Conservation (phyloP, 306 rosid genomes). For the Phaseolus lunatus region DNA sequence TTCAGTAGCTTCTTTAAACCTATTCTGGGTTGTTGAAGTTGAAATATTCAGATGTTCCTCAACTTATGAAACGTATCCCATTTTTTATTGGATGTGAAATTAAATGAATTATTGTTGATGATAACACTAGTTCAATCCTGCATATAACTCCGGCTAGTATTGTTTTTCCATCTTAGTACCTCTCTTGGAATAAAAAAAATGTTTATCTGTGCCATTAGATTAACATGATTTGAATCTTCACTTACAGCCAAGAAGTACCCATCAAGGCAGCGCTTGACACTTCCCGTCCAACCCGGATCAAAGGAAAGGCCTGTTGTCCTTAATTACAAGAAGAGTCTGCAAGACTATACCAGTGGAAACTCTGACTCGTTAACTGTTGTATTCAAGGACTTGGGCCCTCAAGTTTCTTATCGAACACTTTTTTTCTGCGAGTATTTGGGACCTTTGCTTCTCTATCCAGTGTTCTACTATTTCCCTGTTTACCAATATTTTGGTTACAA, state of each 20-base stretch:
- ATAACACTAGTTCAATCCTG: slow-evolving; percentile 25
- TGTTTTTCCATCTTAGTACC: slow-evolving; percentile 24
- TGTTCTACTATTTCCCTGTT: slow-evolving; percentile 85
- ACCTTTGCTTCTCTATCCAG: slow-evolving; percentile 87
- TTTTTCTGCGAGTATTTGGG: slow-evolving; percentile 96
- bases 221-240: slow-evolving; percentile 48
- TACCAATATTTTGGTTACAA: slow-evolving; percentile 76
- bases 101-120: not conserved
- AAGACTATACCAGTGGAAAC: slow-evolving; percentile 71
- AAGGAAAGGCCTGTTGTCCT: slow-evolving; percentile 88
- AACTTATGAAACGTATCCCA: not conserved
- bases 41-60: not conserved
- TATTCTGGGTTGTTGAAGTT: slow-evolving; percentile 7
- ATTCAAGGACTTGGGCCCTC: slow-evolving; percentile 93
- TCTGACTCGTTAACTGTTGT: slow-evolving; percentile 68
- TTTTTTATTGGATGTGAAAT: slow-evolving; percentile 11
- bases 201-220: slow-evolving; percentile 9
- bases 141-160: slow-evolving; percentile 10
- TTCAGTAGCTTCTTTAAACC: slow-evolving; percentile 19
- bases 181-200: slow-evolving; percentile 11
- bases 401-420: slow-evolving; percentile 84
- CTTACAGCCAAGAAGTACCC: slow-evolving; percentile 87
- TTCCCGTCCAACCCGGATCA: slow-evolving; percentile 78
- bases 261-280: slow-evolving; percentile 89
- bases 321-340: slow-evolving; percentile 69